A percentile compares a stretch with the other conserved stretches of the same genome.
phyloP scores from a whole-genome alignment of 306 rosid genomes.

The Clitoria ternatea region DNA sequence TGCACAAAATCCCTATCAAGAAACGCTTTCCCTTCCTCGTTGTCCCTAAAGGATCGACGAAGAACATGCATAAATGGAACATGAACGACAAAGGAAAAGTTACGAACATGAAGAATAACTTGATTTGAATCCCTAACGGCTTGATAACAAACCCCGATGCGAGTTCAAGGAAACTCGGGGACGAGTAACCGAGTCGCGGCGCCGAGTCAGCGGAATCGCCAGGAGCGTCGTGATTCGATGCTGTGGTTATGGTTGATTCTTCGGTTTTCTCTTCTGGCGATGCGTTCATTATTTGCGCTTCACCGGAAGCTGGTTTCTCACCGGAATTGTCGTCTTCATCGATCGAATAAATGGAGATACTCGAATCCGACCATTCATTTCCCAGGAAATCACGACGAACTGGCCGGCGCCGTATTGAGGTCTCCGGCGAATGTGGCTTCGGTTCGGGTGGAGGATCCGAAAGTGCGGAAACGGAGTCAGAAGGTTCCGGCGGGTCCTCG shows the following conservation, averaged over 20 bases:
- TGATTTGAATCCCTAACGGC: constrained; percentile 51
- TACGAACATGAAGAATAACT: constrained; percentile 37
- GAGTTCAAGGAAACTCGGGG: constrained; percentile 38
- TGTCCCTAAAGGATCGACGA: constrained; percentile 55
- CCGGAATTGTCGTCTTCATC: constrained; percentile 11
- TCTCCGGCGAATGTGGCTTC: constrained; percentile 8
- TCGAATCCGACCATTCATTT: constrained; percentile 14
- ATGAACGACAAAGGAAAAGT: constrained; percentile 46
- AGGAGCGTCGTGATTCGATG: constrained; percentile 3
- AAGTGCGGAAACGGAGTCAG: constrained; percentile 32
- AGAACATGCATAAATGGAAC: constrained; percentile 36
- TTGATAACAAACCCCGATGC: constrained; percentile 50
- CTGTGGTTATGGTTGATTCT: constrained; percentile 48
- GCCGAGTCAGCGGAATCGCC: constrained; percentile 35
- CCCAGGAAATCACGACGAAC: neutral
- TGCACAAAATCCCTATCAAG: constrained; percentile 18
- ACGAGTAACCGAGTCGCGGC: constrained; percentile 26
- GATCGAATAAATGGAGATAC: constrained; percentile 7
- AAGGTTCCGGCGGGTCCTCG: constrained; percentile 31
- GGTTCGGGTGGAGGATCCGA: neutral
- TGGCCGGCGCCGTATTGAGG: constrained; percentile 43
- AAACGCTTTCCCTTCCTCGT: constrained; percentile 32
- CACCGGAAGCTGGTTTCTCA: constrained; percentile 22
- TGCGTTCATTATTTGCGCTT: neutral
- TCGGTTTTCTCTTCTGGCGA: constrained; percentile 26